phyloP scores from a whole-genome alignment of 2,329 filamentous ascomycete species.

The Penicillium sp. region DNA sequence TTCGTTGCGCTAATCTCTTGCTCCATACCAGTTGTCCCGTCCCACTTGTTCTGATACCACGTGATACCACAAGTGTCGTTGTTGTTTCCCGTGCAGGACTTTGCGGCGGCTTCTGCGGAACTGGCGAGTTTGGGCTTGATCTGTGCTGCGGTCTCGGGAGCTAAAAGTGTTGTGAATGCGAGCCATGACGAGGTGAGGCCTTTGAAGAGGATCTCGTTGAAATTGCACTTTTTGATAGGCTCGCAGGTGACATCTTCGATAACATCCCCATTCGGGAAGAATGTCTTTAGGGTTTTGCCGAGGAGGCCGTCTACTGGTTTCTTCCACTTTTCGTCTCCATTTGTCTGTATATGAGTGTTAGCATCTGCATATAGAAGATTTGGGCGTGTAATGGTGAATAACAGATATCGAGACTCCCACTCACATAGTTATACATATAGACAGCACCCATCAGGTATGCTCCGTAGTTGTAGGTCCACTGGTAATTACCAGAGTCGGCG shows the following conservation, averaged over 20 bases:
- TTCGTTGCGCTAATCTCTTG: slow-evolving; percentile 67
- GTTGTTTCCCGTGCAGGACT: slow-evolving; percentile 58
- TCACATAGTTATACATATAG: slow-evolving; percentile 64
- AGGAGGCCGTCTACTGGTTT: slow-evolving; percentile 56
- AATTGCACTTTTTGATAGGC: slow-evolving; percentile 57
- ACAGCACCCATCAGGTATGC: slow-evolving; percentile 60
- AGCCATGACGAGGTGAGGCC: slow-evolving; percentile 67
- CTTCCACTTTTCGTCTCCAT: slow-evolving; percentile 55
- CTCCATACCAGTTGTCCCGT: slow-evolving; percentile 60
- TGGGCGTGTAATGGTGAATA: no score
- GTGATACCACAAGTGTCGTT: slow-evolving; percentile 63
- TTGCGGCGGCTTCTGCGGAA: slow-evolving; percentile 59
- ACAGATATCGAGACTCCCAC: slow-evolving; percentile 12
- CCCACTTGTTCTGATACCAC: slow-evolving; percentile 55
- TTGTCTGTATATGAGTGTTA: slow-evolving; percentile 36
- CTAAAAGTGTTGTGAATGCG: slow-evolving; percentile 58
- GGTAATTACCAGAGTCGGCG: slow-evolving; percentile 58
- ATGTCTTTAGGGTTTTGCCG: slow-evolving; percentile 45
- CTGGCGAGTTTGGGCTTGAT: slow-evolving; percentile 58
- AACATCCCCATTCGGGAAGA: slow-evolving; percentile 47
- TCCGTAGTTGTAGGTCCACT: slow-evolving; percentile 67
- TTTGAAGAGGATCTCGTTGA: slow-evolving; percentile 58
- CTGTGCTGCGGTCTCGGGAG: slow-evolving; percentile 54
- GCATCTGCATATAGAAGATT: neutral
- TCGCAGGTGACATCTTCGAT: slow-evolving; percentile 63